Base-by-base conservation (phyloP, 148 eudicot genomes). In the Persicaria maculosa region DNA sequence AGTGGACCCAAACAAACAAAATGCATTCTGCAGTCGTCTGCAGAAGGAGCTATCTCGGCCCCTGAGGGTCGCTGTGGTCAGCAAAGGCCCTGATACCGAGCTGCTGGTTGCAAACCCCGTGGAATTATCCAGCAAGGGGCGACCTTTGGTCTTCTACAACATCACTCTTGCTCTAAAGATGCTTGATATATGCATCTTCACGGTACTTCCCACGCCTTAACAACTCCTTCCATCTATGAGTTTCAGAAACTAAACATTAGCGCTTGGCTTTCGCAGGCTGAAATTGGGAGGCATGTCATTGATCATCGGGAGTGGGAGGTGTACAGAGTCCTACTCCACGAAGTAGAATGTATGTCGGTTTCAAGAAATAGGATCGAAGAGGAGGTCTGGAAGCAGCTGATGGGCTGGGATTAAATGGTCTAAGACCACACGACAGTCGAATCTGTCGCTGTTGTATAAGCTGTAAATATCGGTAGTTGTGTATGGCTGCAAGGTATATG, bases 21-120 rank as follows among this genome's bases (percentile, higher is more conserved):
- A 80, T 2, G 78, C 87, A 2, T 71, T 88, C 50, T 69, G 83
- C 77, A 79, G 85, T 54, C 87, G 91, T 70, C 75, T 88, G 58
- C 75, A 71, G 68, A 81, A 74, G 78, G 91, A 82, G 72, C 78
- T 88, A 20, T 69, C 72, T 73, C 83, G 76, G 47, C 91, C 91
- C 44, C 82, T 88, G 16, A 81, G 79, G 71, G 80, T 88, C 7
- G 80, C 86, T 74, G 87, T 88, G 55, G 80, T 88, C 52, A 88
- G 85, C 78, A 83, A 86, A 19, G 91, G 91, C 57, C 91, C 91
- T 55, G 91, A 88, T 76, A 86, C 88, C 1, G 91, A 88, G 81
- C 78, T 88, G 75, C 78, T 86, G 44, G 91, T 88, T 9, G 86
- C 88, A 22, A 88, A 88, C 72, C 91, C 89, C 1, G 88, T 86